Conservation (phyloP, 148 eudicot species). For the Rhododendron griersonianum region DNA sequence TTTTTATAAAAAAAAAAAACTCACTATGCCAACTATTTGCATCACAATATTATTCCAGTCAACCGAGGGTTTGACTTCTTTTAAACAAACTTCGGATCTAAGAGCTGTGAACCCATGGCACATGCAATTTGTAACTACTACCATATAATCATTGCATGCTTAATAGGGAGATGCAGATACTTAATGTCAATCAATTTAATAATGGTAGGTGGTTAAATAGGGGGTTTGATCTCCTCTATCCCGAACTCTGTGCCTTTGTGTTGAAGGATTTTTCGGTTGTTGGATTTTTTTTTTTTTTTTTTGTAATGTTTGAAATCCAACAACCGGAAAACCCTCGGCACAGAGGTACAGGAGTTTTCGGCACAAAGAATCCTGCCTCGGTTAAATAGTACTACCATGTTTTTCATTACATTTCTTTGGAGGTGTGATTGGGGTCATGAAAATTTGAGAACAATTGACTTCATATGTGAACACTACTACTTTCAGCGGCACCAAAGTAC, state of each 20-base stretch:
- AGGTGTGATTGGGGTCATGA: background rate
- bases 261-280: too few relatives aligned
- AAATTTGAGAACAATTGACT: background rate
- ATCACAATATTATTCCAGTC: constrained; percentile 2
- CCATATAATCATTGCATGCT: background rate
- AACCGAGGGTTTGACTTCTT: background rate
- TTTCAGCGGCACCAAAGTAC: background rate
- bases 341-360: too few relatives aligned
- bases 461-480: background rate
- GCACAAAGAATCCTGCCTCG: too few relatives aligned
- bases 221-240: too few relatives aligned
- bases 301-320: too few relatives aligned
- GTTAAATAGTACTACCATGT: background rate
- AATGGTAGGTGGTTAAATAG: background rate
- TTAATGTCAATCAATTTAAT: background rate
- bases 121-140: constrained; percentile 4
- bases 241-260: too few relatives aligned
- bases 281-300: too few relatives aligned
- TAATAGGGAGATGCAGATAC: background rate
- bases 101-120: constrained; percentile 2
- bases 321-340: too few relatives aligned
- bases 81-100: constrained; percentile 1
- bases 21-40: background rate
- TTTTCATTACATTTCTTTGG: background rate
- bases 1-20: background rate